Percentiles rank a stretch among this genome's conserved stretches.
Conservation (phyloP, 2,329 filamentous ascomycete genomes). For the Daldinia sp. region DNA sequence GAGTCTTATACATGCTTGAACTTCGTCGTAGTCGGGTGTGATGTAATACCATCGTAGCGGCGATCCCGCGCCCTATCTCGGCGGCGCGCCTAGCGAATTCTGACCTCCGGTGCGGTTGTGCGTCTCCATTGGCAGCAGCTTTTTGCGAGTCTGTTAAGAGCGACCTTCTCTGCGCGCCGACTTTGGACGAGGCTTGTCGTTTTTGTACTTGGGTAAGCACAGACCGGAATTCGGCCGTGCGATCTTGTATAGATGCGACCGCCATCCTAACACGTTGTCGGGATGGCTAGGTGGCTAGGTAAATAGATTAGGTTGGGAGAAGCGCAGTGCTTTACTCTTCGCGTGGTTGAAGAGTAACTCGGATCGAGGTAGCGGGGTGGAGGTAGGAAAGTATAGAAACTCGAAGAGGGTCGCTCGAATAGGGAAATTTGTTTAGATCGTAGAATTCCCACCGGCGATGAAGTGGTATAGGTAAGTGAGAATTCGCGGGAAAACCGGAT, state of each 20-base stretch:
- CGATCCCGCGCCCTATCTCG: slow-evolving; percentile 91
- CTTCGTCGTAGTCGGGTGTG: background rate
- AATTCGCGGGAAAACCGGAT: slow-evolving; percentile 39
- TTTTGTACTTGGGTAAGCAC: slow-evolving; percentile 89
- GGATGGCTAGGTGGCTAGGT: slow-evolving; percentile 18
- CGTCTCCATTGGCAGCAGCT: slow-evolving; percentile 67
- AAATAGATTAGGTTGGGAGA: background rate
- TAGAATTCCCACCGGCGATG: background rate
- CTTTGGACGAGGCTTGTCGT: slow-evolving; percentile 80
- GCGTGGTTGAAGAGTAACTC: background rate
- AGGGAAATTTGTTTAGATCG: slow-evolving; percentile 9
- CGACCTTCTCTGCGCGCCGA: slow-evolving; percentile 82
- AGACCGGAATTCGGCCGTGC: slow-evolving; percentile 93
- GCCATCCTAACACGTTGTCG: slow-evolving; percentile 63
- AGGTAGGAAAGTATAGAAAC: background rate
- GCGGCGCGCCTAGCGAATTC: slow-evolving; percentile 94
- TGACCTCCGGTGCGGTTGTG: slow-evolving; percentile 72
- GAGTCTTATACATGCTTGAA: background rate
- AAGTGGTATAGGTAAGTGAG: slow-evolving; percentile 5
- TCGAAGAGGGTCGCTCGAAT: background rate
- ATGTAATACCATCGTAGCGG: slow-evolving; percentile 75
- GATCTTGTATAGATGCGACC: slow-evolving; percentile 89
- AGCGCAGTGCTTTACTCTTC: background rate
- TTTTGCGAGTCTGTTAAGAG: slow-evolving; percentile 82
- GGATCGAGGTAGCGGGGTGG: too few relatives aligned